Percentiles rank a stretch among this genome's conserved stretches.
Conservation (phyloP, 352 stramenopile genomes). For the Phytophthora macrochlamydospora region DNA sequence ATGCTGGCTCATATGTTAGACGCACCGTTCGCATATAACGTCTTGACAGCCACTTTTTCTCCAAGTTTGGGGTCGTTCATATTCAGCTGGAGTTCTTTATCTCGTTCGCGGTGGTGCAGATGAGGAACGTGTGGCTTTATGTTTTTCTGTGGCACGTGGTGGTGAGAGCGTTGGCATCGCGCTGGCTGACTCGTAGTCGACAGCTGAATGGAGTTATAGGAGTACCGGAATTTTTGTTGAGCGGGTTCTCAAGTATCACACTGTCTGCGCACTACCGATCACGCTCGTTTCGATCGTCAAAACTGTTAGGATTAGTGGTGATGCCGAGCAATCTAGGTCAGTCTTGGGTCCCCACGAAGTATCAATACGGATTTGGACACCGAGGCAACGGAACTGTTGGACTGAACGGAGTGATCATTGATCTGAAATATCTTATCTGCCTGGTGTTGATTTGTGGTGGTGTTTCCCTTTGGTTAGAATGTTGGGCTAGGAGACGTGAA, state of each 20-base stretch:
- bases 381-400: conserved; percentile 1
- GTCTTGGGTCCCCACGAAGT: conserved; percentile 2
- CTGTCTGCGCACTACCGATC: conserved; percentile 29
- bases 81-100: conserved; percentile 24
- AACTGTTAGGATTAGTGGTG: background rate
- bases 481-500: background rate
- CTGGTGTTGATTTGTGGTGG: conserved; percentile 7
- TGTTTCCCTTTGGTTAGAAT: background rate
- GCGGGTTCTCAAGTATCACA: conserved; percentile 21
- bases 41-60: conserved; percentile 28
- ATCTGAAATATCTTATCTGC: conserved; percentile 37
- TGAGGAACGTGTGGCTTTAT: conserved; percentile 41
- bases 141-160: conserved; percentile 23
- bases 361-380: conserved; percentile 3
- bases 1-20: conserved; percentile 42
- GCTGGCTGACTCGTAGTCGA: background rate
- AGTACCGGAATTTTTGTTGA: conserved; percentile 33
- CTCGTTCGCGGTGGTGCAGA: conserved; percentile 28
- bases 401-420: conserved; percentile 31
- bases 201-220: conserved; percentile 20
- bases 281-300: conserved; percentile 2
- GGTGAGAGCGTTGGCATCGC: conserved; percentile 9
- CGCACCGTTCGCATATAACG: conserved; percentile 29
- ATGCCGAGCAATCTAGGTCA: conserved; percentile 2
- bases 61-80: conserved; percentile 18